Base-by-base conservation (phyloP, 2,329 filamentous ascomycete species). In the Aspergillus chevalieri region DNA sequence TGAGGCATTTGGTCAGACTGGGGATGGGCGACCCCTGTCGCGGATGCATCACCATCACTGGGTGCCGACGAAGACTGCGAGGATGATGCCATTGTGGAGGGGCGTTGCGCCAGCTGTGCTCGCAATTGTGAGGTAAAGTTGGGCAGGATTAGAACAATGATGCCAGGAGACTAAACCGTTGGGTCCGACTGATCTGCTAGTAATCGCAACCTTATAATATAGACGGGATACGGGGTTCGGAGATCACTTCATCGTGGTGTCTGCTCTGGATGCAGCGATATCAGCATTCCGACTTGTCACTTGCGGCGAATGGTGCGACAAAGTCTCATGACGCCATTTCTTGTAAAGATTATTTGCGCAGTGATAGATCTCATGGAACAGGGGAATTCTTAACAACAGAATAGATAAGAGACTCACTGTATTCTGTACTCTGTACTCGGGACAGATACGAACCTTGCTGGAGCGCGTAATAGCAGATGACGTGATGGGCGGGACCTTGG, bases 51-150 rank as follows among this genome's bases (percentile, higher is more conserved):
- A 4, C 50, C 48, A 41, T 48, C 50, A 34, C 56, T 56, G 33
- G 62, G 62, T 5, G 48, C 50, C 9, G 59, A 60, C 12, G 62
- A 68, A 5, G 67, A 65, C 39, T 61, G 55, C 3, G 64, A 63
- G 49, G 57, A 64, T 50, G 57, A 64, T 50, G 65, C 64, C 65
- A 68, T 68, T 44, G 22, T 53, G 38, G 17, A 19, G 38, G 9
- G 17, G 17, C 19, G 15, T 41, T 41, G 38, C 38, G 38, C 38
- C 17, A 41, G 17, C 38, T 41, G 38, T 12, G 38, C 38, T 41
- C 17, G 38, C 38, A 41, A 41, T 41, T 15, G 8, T 38, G 38
- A 41, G 17, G 17, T 19, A 41, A 39, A 8, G 22, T 19, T 14
- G 33, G 24, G 12, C 14, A n/a, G 24, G 14, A 22, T 30, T 28